These are phyloP conservation scores for Lathyrus tuberosus DNA, from an alignment of 306 rosid species.

Conservation along the genomic window DNA sequence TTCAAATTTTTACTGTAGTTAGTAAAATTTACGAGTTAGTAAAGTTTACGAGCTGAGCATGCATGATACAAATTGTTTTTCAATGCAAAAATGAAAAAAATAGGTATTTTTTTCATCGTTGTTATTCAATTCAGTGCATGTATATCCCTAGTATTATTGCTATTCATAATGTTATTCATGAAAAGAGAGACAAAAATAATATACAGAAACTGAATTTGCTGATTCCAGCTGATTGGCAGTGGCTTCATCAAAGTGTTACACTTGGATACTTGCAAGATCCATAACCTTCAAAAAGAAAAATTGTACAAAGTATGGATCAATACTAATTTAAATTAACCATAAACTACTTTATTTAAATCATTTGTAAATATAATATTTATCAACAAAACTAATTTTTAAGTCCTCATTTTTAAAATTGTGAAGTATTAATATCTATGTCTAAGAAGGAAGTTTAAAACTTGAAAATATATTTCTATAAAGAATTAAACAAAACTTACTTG, in stretches of 20 bases:
- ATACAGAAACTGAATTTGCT: conserved; percentile 1
- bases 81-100: not conserved
- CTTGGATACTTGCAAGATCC: conserved; percentile 78
- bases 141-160: not conserved
- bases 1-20: too few species aligned
- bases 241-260: conserved; percentile 54
- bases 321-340: too few species aligned
- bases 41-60: too few species aligned
- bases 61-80: not conserved
- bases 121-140: not conserved
- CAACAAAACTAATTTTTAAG: too few species aligned
- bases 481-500: conserved; percentile 55
- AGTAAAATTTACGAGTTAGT: too few species aligned
- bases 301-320: not conserved
- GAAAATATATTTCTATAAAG: not conserved
- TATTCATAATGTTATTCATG: not conserved
- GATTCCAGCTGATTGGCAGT: not conserved
- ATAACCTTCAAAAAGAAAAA: conserved; percentile 51
- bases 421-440: too few species aligned
- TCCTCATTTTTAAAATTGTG: too few species aligned
- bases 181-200: not conserved
- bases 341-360: too few species aligned
- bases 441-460: not conserved
- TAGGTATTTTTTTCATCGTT: not conserved
- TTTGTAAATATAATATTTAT: too few species aligned